Evolutionary conservation across 2,329 filamentous ascomycete genomes (phyloP).

Genomic region (Drechslerella coelobrocha): DNA sequence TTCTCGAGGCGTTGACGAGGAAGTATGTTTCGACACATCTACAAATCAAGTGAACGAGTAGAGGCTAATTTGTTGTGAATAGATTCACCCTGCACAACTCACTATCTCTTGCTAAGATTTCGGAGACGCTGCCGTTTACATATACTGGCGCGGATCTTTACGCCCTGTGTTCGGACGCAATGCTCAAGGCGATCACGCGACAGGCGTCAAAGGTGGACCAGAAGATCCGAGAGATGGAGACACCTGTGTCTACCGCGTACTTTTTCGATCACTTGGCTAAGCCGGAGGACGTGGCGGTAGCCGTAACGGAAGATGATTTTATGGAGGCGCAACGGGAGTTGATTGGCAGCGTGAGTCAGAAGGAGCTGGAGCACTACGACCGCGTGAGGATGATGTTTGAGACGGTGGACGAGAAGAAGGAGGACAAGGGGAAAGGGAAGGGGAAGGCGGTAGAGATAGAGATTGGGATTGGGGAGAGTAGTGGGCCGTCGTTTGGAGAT

Average conservation of each 20-base stretch:
- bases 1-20: constrained; percentile 89
- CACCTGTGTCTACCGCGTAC: constrained; percentile 79
- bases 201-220: constrained; percentile 83
- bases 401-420: constrained; percentile 56
- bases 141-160: constrained; percentile 98
- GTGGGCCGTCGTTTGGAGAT: constrained; percentile 50
- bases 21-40: constrained; percentile 70
- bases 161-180: constrained; percentile 93
- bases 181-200: constrained; percentile 97
- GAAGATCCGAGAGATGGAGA: constrained; percentile 69
- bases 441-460: constrained; percentile 52
- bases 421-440: constrained; percentile 41
- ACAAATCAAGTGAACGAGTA: background rate
- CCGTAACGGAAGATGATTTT: constrained; percentile 90
- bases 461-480: constrained; percentile 58
- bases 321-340: constrained; percentile 79
- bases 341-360: constrained; percentile 81
- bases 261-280: constrained; percentile 94
- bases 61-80: constrained; percentile 45
- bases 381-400: constrained; percentile 83
- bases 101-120: constrained; percentile 76
- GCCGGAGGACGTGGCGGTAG: constrained; percentile 80
- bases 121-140: constrained; percentile 83
- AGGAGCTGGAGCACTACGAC: constrained; percentile 91
- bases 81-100: constrained; percentile 85